Evolutionary conservation across 495 filamentous ascomycete species (phyloP).

Genomic region (Xylaria nigripes): DNA sequence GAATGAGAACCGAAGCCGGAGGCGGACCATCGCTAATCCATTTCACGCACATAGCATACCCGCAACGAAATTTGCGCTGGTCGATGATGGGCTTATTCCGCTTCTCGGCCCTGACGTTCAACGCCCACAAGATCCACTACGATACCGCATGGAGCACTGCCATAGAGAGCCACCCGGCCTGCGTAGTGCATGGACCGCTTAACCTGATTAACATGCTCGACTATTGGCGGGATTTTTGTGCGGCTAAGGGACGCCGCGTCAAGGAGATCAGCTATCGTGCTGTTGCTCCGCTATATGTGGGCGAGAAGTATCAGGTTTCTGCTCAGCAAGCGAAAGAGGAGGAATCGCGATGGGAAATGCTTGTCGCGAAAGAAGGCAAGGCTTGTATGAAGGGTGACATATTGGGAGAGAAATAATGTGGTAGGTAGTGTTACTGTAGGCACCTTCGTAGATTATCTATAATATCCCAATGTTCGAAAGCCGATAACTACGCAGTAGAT

Average conservation of each 20-base stretch:
- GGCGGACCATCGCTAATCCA: neutral
- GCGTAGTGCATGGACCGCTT: conserved; percentile 58
- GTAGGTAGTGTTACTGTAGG: neutral
- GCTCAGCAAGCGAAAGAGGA: conserved; percentile 20
- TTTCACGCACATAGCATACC: neutral
- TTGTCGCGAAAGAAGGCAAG: conserved; percentile 33
- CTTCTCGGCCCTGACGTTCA: conserved; percentile 67
- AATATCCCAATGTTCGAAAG: too few species aligned
- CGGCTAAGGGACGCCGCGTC: neutral
- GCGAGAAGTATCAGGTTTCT: conserved; percentile 41
- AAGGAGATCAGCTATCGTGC: conserved; percentile 48
- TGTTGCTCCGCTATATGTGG: conserved; percentile 52
- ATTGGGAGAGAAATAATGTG: conserved; percentile 5
- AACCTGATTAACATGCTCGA: conserved; percentile 58
- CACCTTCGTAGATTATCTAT: too few species aligned
- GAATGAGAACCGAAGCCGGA: neutral
- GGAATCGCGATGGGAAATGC: conserved; percentile 18
- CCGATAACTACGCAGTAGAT: too few species aligned
- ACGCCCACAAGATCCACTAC: conserved; percentile 67
- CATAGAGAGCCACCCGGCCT: conserved; percentile 50
- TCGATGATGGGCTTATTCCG: conserved; percentile 55
- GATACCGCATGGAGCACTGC: conserved; percentile 49
- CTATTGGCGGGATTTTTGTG: conserved; percentile 50
- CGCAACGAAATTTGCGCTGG: conserved; percentile 35
- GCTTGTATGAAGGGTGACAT: conserved; percentile 32